These are phyloP conservation scores for Plasmodium fragile DNA, from an alignment of 169 alveolate species.

Conservation along the genomic window DNA sequence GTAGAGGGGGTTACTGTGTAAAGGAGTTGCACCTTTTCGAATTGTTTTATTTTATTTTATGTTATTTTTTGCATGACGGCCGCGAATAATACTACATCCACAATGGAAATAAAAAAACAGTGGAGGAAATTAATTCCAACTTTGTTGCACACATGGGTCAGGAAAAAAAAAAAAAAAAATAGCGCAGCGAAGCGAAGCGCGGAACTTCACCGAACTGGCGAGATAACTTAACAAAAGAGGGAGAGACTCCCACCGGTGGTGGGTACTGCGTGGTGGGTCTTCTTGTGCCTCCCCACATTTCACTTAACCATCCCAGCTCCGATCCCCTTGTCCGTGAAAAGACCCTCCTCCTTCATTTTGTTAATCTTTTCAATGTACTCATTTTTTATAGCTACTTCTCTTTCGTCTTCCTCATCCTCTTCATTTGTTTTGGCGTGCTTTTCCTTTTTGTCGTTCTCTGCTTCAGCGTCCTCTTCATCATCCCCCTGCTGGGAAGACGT, in stretches of 20 bases:
- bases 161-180: neutral
- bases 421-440: neutral
- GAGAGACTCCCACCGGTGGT: neutral
- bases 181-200: neutral
- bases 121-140: neutral
- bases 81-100: neutral
- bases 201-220: neutral
- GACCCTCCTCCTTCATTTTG: slow-evolving; percentile 69
- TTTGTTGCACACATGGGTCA: neutral
- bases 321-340: slow-evolving; percentile 68
- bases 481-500: neutral
- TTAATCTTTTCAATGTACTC: slow-evolving; percentile 64
- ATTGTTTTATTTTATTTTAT: too few relatives aligned
- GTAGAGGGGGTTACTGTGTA: too few relatives aligned
- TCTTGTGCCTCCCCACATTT: neutral
- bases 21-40: too few relatives aligned
- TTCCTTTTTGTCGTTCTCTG: slow-evolving; percentile 1
- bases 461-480: neutral
- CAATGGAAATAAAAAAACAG: neutral
- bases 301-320: slow-evolving; percentile 70
- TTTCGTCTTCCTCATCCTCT: slow-evolving; percentile 42
- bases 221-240: neutral
- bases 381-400: slow-evolving; percentile 50
- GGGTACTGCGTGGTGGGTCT: too few relatives aligned
- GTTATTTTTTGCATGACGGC: too few relatives aligned